These are phyloP conservation scores for Xylaria sp. DNA, from an alignment of 2,329 filamentous ascomycete species.

Conservation along the genomic window DNA sequence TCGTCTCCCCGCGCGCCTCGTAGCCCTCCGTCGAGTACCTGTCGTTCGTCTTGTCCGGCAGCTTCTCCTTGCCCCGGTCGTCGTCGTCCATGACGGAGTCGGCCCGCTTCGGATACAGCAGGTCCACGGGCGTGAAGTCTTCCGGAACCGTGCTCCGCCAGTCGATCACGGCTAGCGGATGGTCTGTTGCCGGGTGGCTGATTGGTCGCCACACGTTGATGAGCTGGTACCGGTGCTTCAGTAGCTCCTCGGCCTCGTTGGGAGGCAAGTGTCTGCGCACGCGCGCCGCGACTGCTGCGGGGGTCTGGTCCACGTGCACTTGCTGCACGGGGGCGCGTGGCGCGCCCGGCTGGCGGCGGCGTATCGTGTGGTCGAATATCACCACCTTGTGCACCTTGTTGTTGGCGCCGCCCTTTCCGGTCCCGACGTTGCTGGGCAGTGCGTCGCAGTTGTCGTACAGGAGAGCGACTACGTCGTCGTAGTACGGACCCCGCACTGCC, in stretches of 20 bases:
- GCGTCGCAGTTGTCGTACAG: conserved; percentile 57
- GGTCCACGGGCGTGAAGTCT: conserved; percentile 69
- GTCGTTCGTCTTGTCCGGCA: conserved; percentile 56
- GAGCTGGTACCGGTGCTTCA: conserved; percentile 68
- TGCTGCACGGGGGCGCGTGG: conserved; percentile 73
- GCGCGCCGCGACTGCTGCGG: conserved; percentile 67
- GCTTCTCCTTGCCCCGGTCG: conserved; percentile 66
- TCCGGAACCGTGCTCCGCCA: conserved; percentile 65
- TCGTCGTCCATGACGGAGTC: conserved; percentile 56
- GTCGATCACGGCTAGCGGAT: conserved; percentile 71
- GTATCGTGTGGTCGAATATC: conserved; percentile 79
- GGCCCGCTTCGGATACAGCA: conserved; percentile 65
- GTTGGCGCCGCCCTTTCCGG: conserved; percentile 13
- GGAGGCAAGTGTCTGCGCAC: conserved; percentile 69
- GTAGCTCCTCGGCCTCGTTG: conserved; percentile 64
- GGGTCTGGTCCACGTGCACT: conserved; percentile 78
- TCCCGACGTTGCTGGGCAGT: conserved; percentile 51
- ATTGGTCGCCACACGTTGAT: conserved; percentile 79
- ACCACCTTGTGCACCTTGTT: conserved; percentile 55
- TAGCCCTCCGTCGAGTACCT: conserved; percentile 66
- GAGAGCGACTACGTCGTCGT: conserved; percentile 68
- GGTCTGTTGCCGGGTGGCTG: conserved; percentile 66
- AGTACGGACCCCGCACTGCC: conserved; percentile 67
- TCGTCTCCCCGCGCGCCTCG: conserved; percentile 69
- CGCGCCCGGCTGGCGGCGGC: conserved; percentile 62